Evolutionary conservation across 495 filamentous ascomycete species (phyloP).

Genomic region (Ramalina intermedia): DNA sequence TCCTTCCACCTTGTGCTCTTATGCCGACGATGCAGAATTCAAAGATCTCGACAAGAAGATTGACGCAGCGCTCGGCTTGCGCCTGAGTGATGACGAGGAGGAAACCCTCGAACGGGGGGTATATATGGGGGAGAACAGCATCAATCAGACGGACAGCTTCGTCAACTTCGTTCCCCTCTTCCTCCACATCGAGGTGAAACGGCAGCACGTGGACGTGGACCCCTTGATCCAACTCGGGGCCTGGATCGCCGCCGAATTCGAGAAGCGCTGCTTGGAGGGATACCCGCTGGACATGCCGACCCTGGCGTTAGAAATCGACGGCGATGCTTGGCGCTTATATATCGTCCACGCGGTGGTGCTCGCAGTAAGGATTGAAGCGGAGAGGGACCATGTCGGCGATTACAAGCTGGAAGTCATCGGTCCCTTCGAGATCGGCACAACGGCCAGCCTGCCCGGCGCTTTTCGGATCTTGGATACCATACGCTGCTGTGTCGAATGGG

Average conservation of each 20-base stretch:
- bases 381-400: too few relatives aligned
- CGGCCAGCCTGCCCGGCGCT: neutral
- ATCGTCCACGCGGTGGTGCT: neutral
- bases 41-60: constrained; percentile 5
- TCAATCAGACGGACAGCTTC: constrained; percentile 5
- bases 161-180: constrained; percentile 4
- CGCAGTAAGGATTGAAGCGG: too few relatives aligned
- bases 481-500: neutral
- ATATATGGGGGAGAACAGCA: neutral
- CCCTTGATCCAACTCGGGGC: constrained; percentile 2
- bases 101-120: neutral
- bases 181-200: constrained; percentile 2
- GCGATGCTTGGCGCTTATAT: constrained; percentile 2
- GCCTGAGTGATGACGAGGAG: neutral
- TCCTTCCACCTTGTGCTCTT: neutral
- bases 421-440: neutral
- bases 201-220: neutral
- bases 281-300: constrained; percentile 1
- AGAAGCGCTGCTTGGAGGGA: neutral
- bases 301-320: constrained; percentile 1
- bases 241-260: constrained; percentile 1
- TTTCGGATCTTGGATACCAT: constrained; percentile 2
- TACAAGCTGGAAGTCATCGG: neutral
- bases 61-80: constrained; percentile 1
- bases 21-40: neutral